These are phyloP conservation scores for Candida wancherniae DNA, from an alignment of 805 yeast species.

Conservation along the genomic window DNA sequence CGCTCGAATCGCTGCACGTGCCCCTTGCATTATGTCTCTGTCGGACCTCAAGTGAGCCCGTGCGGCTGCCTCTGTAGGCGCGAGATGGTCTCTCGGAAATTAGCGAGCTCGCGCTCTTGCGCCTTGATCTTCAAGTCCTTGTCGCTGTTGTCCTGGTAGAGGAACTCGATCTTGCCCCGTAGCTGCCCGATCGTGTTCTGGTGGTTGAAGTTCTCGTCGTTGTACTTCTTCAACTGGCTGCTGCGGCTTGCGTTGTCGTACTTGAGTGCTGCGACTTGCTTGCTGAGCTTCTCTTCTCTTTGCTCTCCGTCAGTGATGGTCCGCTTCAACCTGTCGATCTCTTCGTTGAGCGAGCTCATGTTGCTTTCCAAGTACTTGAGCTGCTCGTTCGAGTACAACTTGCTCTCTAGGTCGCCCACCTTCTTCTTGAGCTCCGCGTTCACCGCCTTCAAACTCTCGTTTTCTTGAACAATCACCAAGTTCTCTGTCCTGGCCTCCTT, in stretches of 20 bases:
- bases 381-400: conserved; percentile 47
- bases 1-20: neutral
- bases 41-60: neutral
- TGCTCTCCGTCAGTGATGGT: conserved; percentile 51
- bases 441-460: conserved; percentile 54
- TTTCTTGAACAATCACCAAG: conserved; percentile 60
- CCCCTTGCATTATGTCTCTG: neutral
- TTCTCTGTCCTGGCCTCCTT: conserved; percentile 44
- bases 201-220: conserved; percentile 54
- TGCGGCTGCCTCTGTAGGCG: neutral
- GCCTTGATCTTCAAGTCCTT: conserved; percentile 42
- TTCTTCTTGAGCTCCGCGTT: conserved; percentile 48
- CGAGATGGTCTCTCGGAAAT: conserved; percentile 4
- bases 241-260: conserved; percentile 48
- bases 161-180: conserved; percentile 35
- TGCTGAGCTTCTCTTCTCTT: conserved; percentile 44
- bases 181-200: conserved; percentile 46
- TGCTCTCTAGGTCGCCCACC: conserved; percentile 43
- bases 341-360: conserved; percentile 47
- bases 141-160: conserved; percentile 37
- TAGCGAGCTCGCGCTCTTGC: conserved; percentile 49
- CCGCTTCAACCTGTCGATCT: conserved; percentile 44
- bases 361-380: conserved; percentile 59
- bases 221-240: conserved; percentile 46
- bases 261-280: conserved; percentile 50